Evolutionary conservation across 2,329 filamentous ascomycete genomes (phyloP).

Genomic region (Sclerotinia spermophila): DNA sequence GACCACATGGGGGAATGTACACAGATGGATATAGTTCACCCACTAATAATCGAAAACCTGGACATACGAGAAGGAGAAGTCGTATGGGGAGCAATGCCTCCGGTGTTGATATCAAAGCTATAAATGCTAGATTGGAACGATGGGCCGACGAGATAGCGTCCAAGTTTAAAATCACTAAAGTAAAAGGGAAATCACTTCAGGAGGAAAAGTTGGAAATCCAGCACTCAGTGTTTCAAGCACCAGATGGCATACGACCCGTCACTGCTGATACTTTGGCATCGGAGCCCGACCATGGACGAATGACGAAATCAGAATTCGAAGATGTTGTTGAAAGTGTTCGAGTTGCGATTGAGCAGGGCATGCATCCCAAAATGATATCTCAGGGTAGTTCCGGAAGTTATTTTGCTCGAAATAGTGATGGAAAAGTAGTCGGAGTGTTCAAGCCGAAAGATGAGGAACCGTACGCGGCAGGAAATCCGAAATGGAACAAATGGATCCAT

Average conservation of each 20-base stretch:
- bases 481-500: conserved; percentile 99
- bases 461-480: conserved; percentile 93
- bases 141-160: conserved; percentile 98
- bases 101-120: conserved; percentile 95
- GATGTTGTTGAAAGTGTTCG: conserved; percentile 86
- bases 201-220: conserved; percentile 93
- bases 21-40: conserved; percentile 42
- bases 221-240: conserved; percentile 92
- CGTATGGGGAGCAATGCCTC: conserved; percentile 67
- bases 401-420: conserved; percentile 86
- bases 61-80: conserved; percentile 41
- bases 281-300: conserved; percentile 56
- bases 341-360: conserved; percentile 80
- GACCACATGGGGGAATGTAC: conserved; percentile 57
- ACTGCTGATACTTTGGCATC: conserved; percentile 70
- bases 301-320: conserved; percentile 81
- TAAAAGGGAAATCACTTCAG: conserved; percentile 69
- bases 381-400: conserved; percentile 98
- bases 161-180: conserved; percentile 85
- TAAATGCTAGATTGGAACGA: conserved; percentile 89
- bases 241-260: conserved; percentile 78
- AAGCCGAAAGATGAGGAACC: conserved; percentile 99
- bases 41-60: conserved; percentile 43
- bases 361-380: conserved; percentile 92
- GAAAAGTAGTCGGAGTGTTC: conserved; percentile 95